Evolutionary conservation across 1,139 yeast species (phyloP).

Genomic region (Kodamaea arcana): DNA sequence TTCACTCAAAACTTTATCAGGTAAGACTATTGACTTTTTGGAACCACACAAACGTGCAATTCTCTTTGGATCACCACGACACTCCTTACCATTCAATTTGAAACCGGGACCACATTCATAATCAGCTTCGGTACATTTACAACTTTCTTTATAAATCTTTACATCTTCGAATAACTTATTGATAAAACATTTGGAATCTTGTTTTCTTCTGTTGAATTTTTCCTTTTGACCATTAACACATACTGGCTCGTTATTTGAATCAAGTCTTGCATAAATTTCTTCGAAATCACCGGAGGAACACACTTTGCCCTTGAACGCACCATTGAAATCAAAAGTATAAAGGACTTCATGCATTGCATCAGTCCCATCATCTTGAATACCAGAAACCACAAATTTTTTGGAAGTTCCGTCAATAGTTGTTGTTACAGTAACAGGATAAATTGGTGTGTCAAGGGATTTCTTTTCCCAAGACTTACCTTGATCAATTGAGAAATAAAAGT

Average conservation of each 20-base stretch:
- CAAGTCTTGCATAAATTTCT: slow-evolving; percentile 58
- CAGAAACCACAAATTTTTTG: slow-evolving; percentile 53
- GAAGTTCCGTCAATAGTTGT: slow-evolving; percentile 78
- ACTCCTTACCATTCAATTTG: slow-evolving; percentile 38
- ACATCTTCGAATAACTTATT: slow-evolving; percentile 59
- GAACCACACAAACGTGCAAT: slow-evolving; percentile 26
- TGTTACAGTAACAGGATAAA: slow-evolving; percentile 45
- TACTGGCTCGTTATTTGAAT: slow-evolving; percentile 44
- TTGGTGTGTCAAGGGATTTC: slow-evolving; percentile 42
- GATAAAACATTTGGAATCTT: slow-evolving; percentile 65
- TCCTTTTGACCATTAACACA: slow-evolving; percentile 78
- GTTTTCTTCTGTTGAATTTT: slow-evolving; percentile 63
- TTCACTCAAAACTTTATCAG: slow-evolving; percentile 36
- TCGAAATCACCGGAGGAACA: slow-evolving; percentile 63
- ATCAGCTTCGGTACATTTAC: slow-evolving; percentile 63
- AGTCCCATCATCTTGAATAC: slow-evolving; percentile 27
- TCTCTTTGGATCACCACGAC: slow-evolving; percentile 48
- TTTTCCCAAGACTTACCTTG: slow-evolving; percentile 69
- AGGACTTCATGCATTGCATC: slow-evolving; percentile 19
- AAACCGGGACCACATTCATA: slow-evolving; percentile 74
- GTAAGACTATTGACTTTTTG: slow-evolving; percentile 21
- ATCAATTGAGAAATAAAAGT: slow-evolving; percentile 61
- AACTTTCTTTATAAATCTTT: slow-evolving; percentile 50
- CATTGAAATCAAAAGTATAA: slow-evolving; percentile 58
- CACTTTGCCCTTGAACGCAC: slow-evolving; percentile 49